These are phyloP conservation scores for Glarea lozoyensis DNA, from an alignment of 495 filamentous ascomycete species.

Conservation along the genomic window DNA sequence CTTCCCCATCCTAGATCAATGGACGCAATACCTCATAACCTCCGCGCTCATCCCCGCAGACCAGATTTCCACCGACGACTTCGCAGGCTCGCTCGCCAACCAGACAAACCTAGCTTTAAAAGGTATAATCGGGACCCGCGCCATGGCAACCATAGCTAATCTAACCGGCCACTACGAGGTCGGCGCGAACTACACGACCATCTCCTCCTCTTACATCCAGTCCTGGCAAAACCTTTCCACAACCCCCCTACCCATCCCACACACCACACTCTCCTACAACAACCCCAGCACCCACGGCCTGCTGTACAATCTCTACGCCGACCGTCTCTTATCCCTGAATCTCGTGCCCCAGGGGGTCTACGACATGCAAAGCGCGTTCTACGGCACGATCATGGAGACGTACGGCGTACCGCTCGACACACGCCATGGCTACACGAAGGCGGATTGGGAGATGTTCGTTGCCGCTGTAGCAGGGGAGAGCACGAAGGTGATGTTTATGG, in stretches of 20 bases:
- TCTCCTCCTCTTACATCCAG: constrained; percentile 61
- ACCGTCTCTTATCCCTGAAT: constrained; percentile 62
- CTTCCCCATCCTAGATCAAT: constrained; percentile 73
- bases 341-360: constrained; percentile 67
- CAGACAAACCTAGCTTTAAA: constrained; percentile 93
- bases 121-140: constrained; percentile 85
- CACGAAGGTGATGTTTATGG: constrained; percentile 56
- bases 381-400: constrained; percentile 58
- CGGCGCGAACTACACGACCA: constrained; percentile 51
- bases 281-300: constrained; percentile 47
- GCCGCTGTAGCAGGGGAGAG: constrained; percentile 57
- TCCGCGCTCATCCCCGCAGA: constrained; percentile 72
- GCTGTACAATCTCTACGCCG: constrained; percentile 83
- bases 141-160: constrained; percentile 72
- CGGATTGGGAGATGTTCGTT: constrained; percentile 80
- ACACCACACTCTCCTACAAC: constrained; percentile 62
- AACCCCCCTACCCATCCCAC: constrained; percentile 53
- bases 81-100: constrained; percentile 77
- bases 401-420: constrained; percentile 83
- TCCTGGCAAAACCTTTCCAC: constrained; percentile 72
- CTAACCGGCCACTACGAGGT: constrained; percentile 53
- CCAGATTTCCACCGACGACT: constrained; percentile 91
- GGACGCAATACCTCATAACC: constrained; percentile 79
- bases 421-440: constrained; percentile 76
- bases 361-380: constrained; percentile 71